Evolutionary conservation across 805 yeast genomes (phyloP).

Genomic region (Wickerhamiella vanderwaltii): DNA sequence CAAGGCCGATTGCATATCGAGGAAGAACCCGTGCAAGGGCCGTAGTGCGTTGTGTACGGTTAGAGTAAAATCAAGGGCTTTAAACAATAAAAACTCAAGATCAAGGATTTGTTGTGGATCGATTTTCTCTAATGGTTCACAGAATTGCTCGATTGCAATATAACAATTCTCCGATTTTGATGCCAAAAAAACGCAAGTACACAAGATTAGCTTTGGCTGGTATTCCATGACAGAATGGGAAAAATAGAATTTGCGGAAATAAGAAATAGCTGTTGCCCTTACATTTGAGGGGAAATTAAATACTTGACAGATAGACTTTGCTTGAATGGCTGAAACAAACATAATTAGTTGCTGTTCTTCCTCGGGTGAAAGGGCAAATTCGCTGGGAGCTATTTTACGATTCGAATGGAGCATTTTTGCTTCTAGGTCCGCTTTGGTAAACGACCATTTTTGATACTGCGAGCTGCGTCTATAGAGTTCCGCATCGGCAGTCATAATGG

Average conservation of each 20-base stretch:
- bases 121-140: slow-evolving; percentile 51
- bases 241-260: slow-evolving; percentile 68
- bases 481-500: slow-evolving; percentile 51
- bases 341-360: slow-evolving; percentile 62
- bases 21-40: slow-evolving; percentile 87
- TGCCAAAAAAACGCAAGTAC: slow-evolving; percentile 76
- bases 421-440: slow-evolving; percentile 43
- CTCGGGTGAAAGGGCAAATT: slow-evolving; percentile 41
- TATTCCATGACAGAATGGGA: slow-evolving; percentile 72
- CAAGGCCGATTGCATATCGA: slow-evolving; percentile 59
- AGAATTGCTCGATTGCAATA: slow-evolving; percentile 71
- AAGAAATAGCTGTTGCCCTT: slow-evolving; percentile 72
- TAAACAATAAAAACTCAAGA: slow-evolving; percentile 67
- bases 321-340: slow-evolving; percentile 55
- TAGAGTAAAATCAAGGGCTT: slow-evolving; percentile 64
- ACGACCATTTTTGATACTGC: slow-evolving; percentile 82
- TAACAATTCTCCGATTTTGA: slow-evolving; percentile 89
- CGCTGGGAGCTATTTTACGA: slow-evolving; percentile 28
- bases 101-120: slow-evolving; percentile 46
- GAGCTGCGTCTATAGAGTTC: slow-evolving; percentile 80
- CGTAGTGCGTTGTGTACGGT: slow-evolving; percentile 79
- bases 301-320: slow-evolving; percentile 55
- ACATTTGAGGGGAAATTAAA: slow-evolving; percentile 83
- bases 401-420: slow-evolving; percentile 40
- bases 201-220: slow-evolving; percentile 72